Evolutionary conservation across 148 eudicot genomes (phyloP).

Genomic region (Camellia lanceoleosa): DNA sequence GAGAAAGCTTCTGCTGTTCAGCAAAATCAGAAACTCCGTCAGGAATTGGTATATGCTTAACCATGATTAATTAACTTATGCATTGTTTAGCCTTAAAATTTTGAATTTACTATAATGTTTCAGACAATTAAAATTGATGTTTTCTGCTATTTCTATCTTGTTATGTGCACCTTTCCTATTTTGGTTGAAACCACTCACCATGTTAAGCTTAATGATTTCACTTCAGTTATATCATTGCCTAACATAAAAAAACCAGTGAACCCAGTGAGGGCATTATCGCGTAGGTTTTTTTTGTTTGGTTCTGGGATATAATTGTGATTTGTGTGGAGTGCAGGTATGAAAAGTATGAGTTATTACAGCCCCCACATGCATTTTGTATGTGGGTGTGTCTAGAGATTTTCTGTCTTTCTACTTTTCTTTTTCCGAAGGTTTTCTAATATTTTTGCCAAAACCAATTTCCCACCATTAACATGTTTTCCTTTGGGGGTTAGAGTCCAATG

Average conservation of each 20-base stretch:
- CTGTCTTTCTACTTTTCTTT: background rate
- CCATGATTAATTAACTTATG: constrained; percentile 8
- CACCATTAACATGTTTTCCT: background rate
- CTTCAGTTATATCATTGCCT: background rate
- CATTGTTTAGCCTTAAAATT: background rate
- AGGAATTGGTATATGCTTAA: constrained; percentile 40
- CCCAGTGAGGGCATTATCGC: background rate
- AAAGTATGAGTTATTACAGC: background rate
- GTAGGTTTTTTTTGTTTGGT: background rate
- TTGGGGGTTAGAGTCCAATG: background rate
- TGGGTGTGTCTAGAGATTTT: background rate
- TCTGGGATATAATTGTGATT: constrained; percentile 2
- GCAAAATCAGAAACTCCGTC: constrained; percentile 72
- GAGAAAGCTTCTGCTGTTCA: constrained; percentile 72
- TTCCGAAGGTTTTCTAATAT: background rate
- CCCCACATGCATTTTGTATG: background rate
- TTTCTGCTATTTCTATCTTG: background rate
- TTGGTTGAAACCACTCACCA: background rate
- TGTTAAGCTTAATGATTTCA: background rate
- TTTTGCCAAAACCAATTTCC: background rate
- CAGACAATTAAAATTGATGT: constrained; percentile 7
- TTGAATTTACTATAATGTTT: background rate
- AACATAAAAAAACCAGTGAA: background rate
- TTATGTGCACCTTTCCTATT: background rate
- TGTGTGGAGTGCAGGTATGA: constrained; percentile 2